Evolutionary conservation across 1,284 basidiomycete species (phyloP).

Genomic region (Chiua sp.): DNA sequence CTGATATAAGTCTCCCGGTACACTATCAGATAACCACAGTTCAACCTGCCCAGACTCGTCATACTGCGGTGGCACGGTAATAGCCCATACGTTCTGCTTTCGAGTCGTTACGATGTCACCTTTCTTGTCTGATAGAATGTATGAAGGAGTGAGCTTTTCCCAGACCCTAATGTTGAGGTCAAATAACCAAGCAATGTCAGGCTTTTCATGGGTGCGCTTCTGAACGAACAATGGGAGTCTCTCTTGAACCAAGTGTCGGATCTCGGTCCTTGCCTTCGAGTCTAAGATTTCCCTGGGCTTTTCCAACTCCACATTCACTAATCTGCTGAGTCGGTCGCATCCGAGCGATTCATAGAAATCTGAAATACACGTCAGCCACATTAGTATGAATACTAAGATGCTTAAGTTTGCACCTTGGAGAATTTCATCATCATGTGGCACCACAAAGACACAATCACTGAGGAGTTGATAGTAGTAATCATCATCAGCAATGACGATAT

Average conservation of each 20-base stretch:
- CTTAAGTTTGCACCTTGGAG: constrained; percentile 76
- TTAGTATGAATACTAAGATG: too few species aligned
- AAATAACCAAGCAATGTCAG: background rate
- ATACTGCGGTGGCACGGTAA: background rate
- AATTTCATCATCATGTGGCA: constrained; percentile 49
- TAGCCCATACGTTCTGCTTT: background rate
- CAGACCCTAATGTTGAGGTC: constrained; percentile 6
- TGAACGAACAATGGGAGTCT: constrained; percentile 92
- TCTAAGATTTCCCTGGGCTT: constrained; percentile 56
- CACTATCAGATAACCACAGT: constrained; percentile 4
- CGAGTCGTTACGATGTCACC: background rate
- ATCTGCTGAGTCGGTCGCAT: constrained; percentile 68
- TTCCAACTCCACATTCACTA: constrained; percentile 74
- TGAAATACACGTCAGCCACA: constrained; percentile 1
- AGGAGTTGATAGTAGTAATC: constrained; percentile 76
- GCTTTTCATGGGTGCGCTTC: constrained; percentile 66
- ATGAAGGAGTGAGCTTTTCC: too few species aligned
- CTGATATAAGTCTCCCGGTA: constrained; percentile 88
- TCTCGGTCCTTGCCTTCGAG: constrained; percentile 43
- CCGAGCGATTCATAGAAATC: constrained; percentile 72
- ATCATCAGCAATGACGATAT: constrained; percentile 80
- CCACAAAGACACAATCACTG: constrained; percentile 73
- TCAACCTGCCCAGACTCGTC: background rate
- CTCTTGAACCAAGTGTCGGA: constrained; percentile 72
- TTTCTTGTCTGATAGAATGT: too few species aligned